Conservation (phyloP, 208 protist species). For the Trypanosoma platydactyli region DNA sequence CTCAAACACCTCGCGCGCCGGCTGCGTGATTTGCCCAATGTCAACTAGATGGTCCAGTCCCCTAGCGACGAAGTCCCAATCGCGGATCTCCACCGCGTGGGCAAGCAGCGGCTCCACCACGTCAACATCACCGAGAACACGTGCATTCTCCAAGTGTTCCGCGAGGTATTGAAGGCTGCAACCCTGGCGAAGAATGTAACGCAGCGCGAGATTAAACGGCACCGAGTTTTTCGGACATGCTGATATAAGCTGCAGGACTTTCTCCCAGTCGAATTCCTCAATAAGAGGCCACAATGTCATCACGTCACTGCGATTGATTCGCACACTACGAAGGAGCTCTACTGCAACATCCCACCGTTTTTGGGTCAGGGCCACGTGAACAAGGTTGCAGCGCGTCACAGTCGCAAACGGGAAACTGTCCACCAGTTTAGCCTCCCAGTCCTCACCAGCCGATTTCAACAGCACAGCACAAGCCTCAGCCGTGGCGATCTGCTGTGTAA, state of each 20-base stretch:
- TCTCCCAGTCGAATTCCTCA: conserved; percentile 66
- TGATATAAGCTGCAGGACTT: conserved; percentile 81
- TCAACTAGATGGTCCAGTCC: conserved; percentile 83
- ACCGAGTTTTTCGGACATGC: conserved; percentile 84
- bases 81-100: conserved; percentile 63
- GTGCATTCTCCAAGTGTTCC: conserved; percentile 84
- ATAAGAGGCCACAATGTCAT: conserved; percentile 80
- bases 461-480: conserved; percentile 88
- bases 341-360: conserved; percentile 76
- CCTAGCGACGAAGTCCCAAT: conserved; percentile 83
- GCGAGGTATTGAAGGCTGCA: conserved; percentile 80
- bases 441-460: conserved; percentile 58
- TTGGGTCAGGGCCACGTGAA: conserved; percentile 62
- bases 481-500: conserved; percentile 64
- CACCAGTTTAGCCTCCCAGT: conserved; percentile 75
- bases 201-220: conserved; percentile 66
- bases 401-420: conserved; percentile 79
- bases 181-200: conserved; percentile 71
- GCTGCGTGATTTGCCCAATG: conserved; percentile 76
- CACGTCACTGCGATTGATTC: conserved; percentile 60
- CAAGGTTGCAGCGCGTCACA: conserved; percentile 80
- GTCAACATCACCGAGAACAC: conserved; percentile 82
- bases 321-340: conserved; percentile 75
- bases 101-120: conserved; percentile 81
- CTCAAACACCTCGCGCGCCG: conserved; percentile 62